Base-by-base conservation (phyloP, 345 rosid genomes). In the Stellera chamaejasme region DNA sequence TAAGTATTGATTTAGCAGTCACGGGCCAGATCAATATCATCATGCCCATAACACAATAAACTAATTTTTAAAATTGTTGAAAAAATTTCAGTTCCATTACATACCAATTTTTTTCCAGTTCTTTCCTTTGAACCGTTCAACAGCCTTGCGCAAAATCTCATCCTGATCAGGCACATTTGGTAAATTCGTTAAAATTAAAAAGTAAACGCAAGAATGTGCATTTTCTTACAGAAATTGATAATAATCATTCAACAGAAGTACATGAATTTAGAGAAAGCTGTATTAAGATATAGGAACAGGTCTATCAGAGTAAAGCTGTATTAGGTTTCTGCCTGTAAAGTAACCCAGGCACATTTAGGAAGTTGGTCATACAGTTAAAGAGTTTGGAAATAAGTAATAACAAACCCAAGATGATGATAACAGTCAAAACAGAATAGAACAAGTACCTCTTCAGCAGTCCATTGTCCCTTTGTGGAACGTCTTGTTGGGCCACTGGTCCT, bases 51-150 rank as follows among this genome's bases (percentile, higher is more conserved):
- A 1, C 43, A 54, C 2, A 27, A 10, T 50, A 54, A 48, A 45
- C 14, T 13, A 19, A 19, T 32, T 32, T 32, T 32, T 32, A 2
- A 32, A 32, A 5, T 5, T 32, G 39, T 19, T 19, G 19, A 13
- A 10, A 27, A 26, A 27, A 15, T 27, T 58, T 28, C 13, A 60
- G 23, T 50, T 48, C 2, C 43, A 50, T 2, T 44, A 5, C 59
- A 32, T 76, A 94, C 99, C 99, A 62, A 94, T 94, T 66, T 90
- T 94, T 74, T 94, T 94, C 99, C 99, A 94, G 74, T 94, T 94
- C 77, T 94, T 94, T 69, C 97, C 97, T 64, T 90, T 90, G 75
- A 83, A 94, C 58, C 78, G 88, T 52, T 94, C 95, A 53, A 94
- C 99, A 49, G 99, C 99, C 75, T 79, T 80, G 61, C 82, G 58